These are phyloP conservation scores for Exophiala spinifera DNA, from an alignment of 2,329 filamentous ascomycete genomes.

Conservation along the genomic window DNA sequence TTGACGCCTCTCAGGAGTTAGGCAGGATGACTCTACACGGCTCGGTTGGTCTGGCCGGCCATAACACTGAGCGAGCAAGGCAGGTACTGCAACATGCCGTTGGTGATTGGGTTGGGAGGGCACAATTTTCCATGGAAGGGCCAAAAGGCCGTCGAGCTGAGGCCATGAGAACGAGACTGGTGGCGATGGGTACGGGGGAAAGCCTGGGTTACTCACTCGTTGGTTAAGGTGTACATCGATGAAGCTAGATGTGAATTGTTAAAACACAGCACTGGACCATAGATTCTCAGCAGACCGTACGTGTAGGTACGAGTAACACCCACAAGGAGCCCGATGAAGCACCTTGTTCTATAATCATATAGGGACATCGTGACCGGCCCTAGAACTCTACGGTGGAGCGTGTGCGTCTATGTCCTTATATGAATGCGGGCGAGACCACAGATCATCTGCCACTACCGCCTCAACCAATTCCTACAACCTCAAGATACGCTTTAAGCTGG, in stretches of 20 bases:
- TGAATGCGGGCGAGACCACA: no score
- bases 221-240: constrained; percentile 30
- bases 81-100: constrained; percentile 48
- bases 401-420: no score
- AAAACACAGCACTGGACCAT: not conserved
- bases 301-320: no score
- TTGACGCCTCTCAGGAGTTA: constrained; percentile 37
- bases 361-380: not conserved
- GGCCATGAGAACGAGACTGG: constrained; percentile 43
- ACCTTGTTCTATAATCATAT: not conserved
- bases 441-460: no score
- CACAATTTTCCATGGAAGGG: constrained; percentile 39
- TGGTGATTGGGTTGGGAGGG: constrained; percentile 42
- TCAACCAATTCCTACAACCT: no score
- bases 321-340: no score
- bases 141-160: constrained; percentile 36
- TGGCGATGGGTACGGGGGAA: constrained; percentile 46
- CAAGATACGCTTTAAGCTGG: no score
- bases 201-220: constrained; percentile 44
- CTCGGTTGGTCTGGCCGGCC: constrained; percentile 40
- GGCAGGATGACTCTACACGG: constrained; percentile 44
- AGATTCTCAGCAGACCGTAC: no score
- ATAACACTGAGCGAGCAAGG: constrained; percentile 41
- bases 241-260: not conserved
- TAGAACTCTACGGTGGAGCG: constrained; percentile 2